Evolutionary conservation across 495 filamentous ascomycete genomes (phyloP), one percentile per base, ranked within the genome.

Genomic region (Hyaloscypha variabilis): DNA sequence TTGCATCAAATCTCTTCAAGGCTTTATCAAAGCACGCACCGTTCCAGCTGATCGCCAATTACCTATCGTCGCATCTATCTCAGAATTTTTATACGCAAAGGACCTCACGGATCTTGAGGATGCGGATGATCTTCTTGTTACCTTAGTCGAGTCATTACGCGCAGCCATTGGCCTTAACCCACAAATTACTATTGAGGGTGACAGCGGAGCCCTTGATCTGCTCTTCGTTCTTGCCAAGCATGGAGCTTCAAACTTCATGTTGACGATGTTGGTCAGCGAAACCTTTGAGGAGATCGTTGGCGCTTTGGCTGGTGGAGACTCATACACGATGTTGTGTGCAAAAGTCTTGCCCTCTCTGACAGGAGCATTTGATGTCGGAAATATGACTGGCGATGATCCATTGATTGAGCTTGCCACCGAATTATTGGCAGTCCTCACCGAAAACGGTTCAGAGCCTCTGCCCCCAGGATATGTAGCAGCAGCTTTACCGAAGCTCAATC

Each of bases 181-280:
- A 6, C 77, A 79, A 11, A 84, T 94, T 49, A 90, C 90, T 29
- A 79, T 97, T 64, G 87, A 85, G 21, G 79, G 75, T 49, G 86
- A 79, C 10, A 85, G 87, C 36, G 78, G 82, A 42, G 89, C 91
- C 28, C 80, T 97, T 26, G 91, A 97, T 72, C 80, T 97, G 34
- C 85, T 98, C 36, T 97, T 99, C 76, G 87, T 88, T 46, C 83
- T 99, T 67, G 95, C 91, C 49, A 93, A 89, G 73, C 90, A 92
- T 71, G 93, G 93, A 24, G 91, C 94, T 0, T 85, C 83, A 34
- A 97, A 95, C 77, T 94, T 92, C 81, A 91, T 97, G 74, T 80
- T 96, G 42, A 88, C 87, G 1, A 83, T 90, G 78, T 81, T 96
- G 23, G 89, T 97, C 19, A 90, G 85, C 62, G 96, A 98, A 75